These are phyloP conservation scores for Phytophthora citrophthora DNA, from an alignment of 352 stramenopile genomes.

Conservation along the genomic window DNA sequence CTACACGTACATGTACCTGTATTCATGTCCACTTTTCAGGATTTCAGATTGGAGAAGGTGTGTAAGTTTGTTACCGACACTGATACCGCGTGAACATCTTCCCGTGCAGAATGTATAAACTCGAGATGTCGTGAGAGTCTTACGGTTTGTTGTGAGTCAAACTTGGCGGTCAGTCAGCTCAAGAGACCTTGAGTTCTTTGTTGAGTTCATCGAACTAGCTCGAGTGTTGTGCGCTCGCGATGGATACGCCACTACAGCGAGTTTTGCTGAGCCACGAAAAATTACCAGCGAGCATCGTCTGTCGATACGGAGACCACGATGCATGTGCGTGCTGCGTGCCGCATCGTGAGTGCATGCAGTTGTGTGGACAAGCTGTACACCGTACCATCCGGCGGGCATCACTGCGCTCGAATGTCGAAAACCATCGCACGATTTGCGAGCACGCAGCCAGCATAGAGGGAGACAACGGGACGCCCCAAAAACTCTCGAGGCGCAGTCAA, in stretches of 20 bases:
- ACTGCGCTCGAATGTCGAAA: constrained; percentile 17
- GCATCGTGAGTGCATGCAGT: constrained; percentile 5
- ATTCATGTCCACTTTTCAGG: background rate
- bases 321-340: constrained; percentile 8
- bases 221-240: constrained; percentile 16
- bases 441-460: constrained; percentile 27
- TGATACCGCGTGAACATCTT: constrained; percentile 3
- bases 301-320: constrained; percentile 9
- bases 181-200: constrained; percentile 23
- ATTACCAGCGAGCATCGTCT: constrained; percentile 21
- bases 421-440: constrained; percentile 20
- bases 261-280: constrained; percentile 22
- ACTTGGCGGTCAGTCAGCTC: background rate
- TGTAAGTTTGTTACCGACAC: background rate
- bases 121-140: background rate
- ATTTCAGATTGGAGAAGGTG: too few species aligned
- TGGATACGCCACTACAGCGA: constrained; percentile 7
- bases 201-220: too few species aligned
- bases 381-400: constrained; percentile 21
- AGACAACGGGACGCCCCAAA: constrained; percentile 6
- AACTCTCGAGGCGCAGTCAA: background rate
- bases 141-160: constrained; percentile 7
- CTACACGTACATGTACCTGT: too few species aligned
- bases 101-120: background rate
- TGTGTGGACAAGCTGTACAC: constrained; percentile 20